Percentiles rank a stretch among this genome's conserved stretches.
phyloP scores from a whole-genome alignment of 441 rosid species.

The Brassica hybrid region DNA sequence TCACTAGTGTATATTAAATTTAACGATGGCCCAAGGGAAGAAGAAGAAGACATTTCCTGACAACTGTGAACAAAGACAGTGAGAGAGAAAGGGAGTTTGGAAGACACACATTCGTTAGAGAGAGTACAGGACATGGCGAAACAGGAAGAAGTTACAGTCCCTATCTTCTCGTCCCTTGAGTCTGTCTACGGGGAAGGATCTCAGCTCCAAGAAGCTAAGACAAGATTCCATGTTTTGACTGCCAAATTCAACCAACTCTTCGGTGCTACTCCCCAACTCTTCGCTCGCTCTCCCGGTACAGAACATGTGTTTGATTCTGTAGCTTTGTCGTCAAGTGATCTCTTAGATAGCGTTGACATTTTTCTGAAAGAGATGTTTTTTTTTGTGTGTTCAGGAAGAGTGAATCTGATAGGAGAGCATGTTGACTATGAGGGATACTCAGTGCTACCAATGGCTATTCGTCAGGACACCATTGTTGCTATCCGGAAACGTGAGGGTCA shows the following conservation, averaged over 20 bases:
- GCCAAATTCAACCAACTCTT: slow-evolving; percentile 66
- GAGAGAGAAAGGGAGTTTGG: too few relatives aligned
- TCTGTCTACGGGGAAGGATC: slow-evolving; percentile 76
- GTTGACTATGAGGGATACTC: slow-evolving; percentile 98
- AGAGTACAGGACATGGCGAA: slow-evolving; percentile 55
- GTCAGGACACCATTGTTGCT: slow-evolving; percentile 87
- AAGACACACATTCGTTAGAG: background rate
- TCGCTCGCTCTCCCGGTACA: slow-evolving; percentile 89
- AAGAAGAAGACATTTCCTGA: too few relatives aligned
- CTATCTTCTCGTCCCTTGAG: slow-evolving; percentile 64
- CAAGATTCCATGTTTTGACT: slow-evolving; percentile 65
- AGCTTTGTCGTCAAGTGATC: background rate
- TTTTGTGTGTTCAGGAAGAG: slow-evolving; percentile 57
- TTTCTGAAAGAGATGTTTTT: background rate
- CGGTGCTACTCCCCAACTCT: slow-evolving; percentile 66
- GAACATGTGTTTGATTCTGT: background rate
- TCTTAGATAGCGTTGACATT: background rate
- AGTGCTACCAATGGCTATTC: slow-evolving; percentile 95
- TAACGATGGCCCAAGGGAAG: too few relatives aligned
- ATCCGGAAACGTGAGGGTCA: slow-evolving; percentile 67
- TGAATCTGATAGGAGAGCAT: slow-evolving; percentile 97
- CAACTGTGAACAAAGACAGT: too few relatives aligned
- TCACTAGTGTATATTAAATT: too few relatives aligned
- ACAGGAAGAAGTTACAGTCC: slow-evolving; percentile 68
- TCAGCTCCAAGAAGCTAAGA: slow-evolving; percentile 71